Percentiles rank a stretch among this genome's conserved stretches.
Conservation (phyloP, 768 basidiomycete genomes). For the Gelatoporia subvermispora region DNA sequence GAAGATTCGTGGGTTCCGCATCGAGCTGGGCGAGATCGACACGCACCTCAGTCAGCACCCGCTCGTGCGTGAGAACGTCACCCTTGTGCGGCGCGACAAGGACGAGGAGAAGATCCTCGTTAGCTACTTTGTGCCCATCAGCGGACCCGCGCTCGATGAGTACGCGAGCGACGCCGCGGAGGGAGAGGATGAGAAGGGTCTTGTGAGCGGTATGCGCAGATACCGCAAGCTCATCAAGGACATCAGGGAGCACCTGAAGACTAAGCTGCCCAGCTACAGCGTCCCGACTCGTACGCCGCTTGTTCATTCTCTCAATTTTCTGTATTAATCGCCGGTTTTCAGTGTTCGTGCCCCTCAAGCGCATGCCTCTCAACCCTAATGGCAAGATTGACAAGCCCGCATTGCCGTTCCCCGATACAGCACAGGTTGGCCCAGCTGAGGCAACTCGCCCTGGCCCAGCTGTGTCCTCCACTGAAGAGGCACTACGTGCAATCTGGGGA, state of each 20-base stretch:
- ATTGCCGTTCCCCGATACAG: conserved; percentile 97
- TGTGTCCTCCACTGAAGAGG: conserved; percentile 68
- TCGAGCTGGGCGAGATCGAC: conserved; percentile 97
- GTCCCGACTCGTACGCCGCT: conserved; percentile 72
- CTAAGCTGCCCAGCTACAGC: conserved; percentile 92
- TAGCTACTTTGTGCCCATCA: conserved; percentile 92
- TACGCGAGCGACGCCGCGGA: conserved; percentile 63
- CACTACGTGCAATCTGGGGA: conserved; percentile 82
- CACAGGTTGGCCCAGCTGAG: conserved; percentile 48
- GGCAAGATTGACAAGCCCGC: conserved; percentile 99
- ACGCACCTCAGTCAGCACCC: conserved; percentile 92
- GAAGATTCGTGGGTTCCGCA: conserved; percentile 98
- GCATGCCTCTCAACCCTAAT: conserved; percentile 98
- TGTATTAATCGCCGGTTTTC: conserved; percentile 3
- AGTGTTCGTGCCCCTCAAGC: conserved; percentile 92
- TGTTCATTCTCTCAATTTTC: conserved; percentile 2
- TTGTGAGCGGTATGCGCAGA: conserved; percentile 73
- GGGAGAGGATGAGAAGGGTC: conserved; percentile 48
- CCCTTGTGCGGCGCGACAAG: conserved; percentile 93
- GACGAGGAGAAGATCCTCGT: conserved; percentile 99
- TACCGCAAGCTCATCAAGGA: conserved; percentile 89
- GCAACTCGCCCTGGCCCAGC: conserved; percentile 32
- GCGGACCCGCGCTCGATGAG: conserved; percentile 58
- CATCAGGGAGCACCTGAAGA: conserved; percentile 92
- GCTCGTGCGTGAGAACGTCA: conserved; percentile 95